phyloP scores from a whole-genome alignment of 306 rosid genomes.

The Acacia acuminata region DNA sequence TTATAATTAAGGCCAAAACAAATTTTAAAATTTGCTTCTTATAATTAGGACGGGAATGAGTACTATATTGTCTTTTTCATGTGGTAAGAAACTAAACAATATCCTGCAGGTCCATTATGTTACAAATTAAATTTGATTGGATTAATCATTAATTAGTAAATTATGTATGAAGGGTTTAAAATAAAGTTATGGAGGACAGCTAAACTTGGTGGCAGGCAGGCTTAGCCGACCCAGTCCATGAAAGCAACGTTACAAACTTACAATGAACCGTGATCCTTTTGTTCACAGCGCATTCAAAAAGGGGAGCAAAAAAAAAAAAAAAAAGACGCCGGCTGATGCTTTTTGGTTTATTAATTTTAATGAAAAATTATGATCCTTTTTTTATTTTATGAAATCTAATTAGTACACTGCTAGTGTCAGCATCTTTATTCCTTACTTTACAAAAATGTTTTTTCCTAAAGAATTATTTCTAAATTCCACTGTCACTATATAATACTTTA shows the following conservation, averaged over 20 bases:
- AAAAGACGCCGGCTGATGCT: background rate
- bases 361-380: background rate
- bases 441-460: background rate
- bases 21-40: no score
- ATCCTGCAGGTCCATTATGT: slow-evolving; percentile 4
- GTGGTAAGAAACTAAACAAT: background rate
- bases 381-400: background rate
- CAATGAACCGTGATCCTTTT: background rate
- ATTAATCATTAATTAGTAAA: background rate
- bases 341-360: background rate
- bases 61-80: background rate
- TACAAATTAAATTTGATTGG: background rate
- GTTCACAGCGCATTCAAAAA: background rate
- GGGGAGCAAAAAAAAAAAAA: no score
- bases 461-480: background rate
- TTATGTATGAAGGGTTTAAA: background rate
- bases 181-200: background rate
- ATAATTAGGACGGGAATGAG: no score
- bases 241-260: slow-evolving; percentile 20
- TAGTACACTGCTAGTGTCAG: background rate
- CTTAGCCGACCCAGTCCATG: slow-evolving; percentile 13
- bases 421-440: background rate
- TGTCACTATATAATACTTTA: background rate
- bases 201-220: slow-evolving; percentile 23
- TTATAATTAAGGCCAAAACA: no score